Conservation (phyloP, 2,329 filamentous ascomycete species). For the Colletotrichum musicola region DNA sequence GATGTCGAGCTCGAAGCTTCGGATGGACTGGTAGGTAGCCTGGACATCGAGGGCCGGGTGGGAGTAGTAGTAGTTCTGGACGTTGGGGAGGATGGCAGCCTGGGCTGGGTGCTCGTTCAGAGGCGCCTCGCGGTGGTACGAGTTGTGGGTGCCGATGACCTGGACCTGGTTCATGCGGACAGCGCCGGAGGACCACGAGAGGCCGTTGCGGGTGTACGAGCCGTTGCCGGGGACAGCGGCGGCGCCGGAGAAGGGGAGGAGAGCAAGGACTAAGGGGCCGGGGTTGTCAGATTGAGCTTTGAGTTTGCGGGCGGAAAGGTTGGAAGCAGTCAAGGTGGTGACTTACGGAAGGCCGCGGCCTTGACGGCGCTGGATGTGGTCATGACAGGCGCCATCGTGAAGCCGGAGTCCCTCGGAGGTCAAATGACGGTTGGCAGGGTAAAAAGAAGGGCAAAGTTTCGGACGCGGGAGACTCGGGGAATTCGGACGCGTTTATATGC, state of each 20-base stretch:
- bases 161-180: conserved; percentile 65
- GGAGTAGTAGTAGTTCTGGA: conserved; percentile 60
- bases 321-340: neutral
- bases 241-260: conserved; percentile 25
- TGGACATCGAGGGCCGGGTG: conserved; percentile 59
- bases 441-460: neutral
- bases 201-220: conserved; percentile 46
- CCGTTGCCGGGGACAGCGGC: conserved; percentile 8
- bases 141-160: conserved; percentile 64
- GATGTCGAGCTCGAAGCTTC: conserved; percentile 62
- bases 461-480: neutral
- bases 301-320: neutral
- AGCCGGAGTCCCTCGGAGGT: neutral
- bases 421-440: neutral
- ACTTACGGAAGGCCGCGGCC: conserved; percentile 25
- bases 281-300: neutral
- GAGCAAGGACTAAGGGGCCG: conserved; percentile 4
- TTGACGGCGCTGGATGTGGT: conserved; percentile 11
- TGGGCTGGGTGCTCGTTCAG: conserved; percentile 56
- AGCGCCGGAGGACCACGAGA: conserved; percentile 45
- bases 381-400: conserved; percentile 14
- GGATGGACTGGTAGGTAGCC: conserved; percentile 58
- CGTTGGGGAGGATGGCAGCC: conserved; percentile 50
- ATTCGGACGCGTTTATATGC: conserved; percentile 10
- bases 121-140: conserved; percentile 61